Percentiles rank a stretch among this genome's conserved stretches.
Conservation (phyloP, 2,329 filamentous ascomycete species). For the Beauveria rudraprayagi region DNA sequence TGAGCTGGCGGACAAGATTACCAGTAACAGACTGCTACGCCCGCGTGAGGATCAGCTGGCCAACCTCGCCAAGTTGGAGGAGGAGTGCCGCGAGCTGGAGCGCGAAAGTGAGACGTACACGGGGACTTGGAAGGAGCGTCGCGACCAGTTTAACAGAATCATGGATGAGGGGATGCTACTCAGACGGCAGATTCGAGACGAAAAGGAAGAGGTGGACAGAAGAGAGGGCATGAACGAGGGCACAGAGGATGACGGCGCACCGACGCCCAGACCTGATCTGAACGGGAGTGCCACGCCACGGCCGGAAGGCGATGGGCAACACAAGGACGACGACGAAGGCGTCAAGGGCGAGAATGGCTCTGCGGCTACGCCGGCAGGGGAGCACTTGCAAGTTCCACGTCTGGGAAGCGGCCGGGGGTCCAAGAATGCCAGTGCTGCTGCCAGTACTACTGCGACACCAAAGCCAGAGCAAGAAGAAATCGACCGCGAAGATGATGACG, state of each 20-base stretch:
- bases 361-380: conserved; percentile 22
- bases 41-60: conserved; percentile 76
- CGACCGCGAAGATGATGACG: conserved; percentile 25
- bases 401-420: conserved; percentile 18
- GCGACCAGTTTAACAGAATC: conserved; percentile 80
- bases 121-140: conserved; percentile 73
- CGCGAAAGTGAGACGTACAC: conserved; percentile 76
- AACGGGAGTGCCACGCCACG: conserved; percentile 45
- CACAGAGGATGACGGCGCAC: conserved; percentile 49
- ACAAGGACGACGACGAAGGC: conserved; percentile 19
- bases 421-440: conserved; percentile 19
- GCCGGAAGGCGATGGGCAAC: conserved; percentile 29
- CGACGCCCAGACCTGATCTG: conserved; percentile 41
- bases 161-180: conserved; percentile 87
- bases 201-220: conserved; percentile 89
- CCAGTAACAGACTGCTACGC: conserved; percentile 68
- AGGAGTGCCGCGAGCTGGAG: conserved; percentile 82
- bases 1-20: conserved; percentile 79
- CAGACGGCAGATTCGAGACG: conserved; percentile 78
- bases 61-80: conserved; percentile 72
- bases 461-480: conserved; percentile 15
- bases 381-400: conserved; percentile 12
- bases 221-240: conserved; percentile 73
- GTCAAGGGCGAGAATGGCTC: conserved; percentile 22
- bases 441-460: conserved; percentile 20